phyloP scores from a whole-genome alignment of 129 eudicot species.

The Saussurea involucrata region DNA sequence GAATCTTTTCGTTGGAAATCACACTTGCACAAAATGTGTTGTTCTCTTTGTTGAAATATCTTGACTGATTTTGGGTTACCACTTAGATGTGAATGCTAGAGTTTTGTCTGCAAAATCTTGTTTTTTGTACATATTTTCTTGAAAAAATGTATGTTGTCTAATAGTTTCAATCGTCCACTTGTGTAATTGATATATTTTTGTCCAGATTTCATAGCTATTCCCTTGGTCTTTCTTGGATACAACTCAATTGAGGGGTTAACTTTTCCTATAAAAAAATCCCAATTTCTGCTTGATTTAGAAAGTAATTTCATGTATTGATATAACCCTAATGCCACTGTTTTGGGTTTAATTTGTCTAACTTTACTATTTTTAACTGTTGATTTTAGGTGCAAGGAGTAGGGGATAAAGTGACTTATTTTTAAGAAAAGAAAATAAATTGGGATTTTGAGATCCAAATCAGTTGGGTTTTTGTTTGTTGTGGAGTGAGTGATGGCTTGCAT shows the following conservation, averaged over 20 bases:
- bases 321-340: slow-evolving; percentile 4
- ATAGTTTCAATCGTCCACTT: neutral
- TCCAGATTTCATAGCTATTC: slow-evolving; percentile 9
- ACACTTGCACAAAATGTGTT: neutral
- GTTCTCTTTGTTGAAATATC: neutral
- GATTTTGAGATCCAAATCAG: slow-evolving; percentile 39
- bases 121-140: neutral
- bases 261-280: neutral
- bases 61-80: neutral
- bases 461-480: slow-evolving; percentile 33
- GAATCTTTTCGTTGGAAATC: neutral
- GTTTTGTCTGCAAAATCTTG: neutral
- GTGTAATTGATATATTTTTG: neutral
- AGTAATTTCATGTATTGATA: slow-evolving; percentile 4
- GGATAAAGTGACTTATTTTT: slow-evolving; percentile 2
- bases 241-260: neutral
- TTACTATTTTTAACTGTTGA: neutral
- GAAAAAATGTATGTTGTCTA: slow-evolving; percentile 13
- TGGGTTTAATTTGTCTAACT: neutral
- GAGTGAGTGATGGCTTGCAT: slow-evolving; percentile 60
- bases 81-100: slow-evolving; percentile 5
- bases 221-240: slow-evolving; percentile 6
- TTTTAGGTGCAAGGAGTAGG: slow-evolving; percentile 13
- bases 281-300: slow-evolving; percentile 12
- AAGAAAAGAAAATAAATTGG: neutral